Percentiles rank a stretch among this genome's conserved stretches.
Conservation (phyloP, 78 protist species). For the Guillardia theta region DNA sequence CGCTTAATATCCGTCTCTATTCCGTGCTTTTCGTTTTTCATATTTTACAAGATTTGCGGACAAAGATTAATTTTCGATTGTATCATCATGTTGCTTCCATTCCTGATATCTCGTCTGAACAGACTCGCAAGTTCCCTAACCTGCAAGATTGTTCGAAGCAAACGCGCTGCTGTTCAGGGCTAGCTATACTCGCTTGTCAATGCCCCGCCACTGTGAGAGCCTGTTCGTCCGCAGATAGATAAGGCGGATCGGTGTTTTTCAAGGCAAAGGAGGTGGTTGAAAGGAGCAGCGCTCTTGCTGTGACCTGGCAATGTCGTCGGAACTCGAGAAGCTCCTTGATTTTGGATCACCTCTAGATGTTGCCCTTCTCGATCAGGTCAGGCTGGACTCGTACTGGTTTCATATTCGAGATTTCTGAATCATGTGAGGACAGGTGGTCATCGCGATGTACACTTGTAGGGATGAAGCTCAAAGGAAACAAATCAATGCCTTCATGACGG, state of each 20-base stretch:
- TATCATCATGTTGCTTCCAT: background rate
- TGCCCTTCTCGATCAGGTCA: background rate
- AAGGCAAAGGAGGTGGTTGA: background rate
- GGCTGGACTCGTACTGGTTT: background rate
- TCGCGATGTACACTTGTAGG: background rate
- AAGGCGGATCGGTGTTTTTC: background rate
- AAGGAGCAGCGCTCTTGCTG: background rate
- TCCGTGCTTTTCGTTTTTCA: too few relatives aligned
- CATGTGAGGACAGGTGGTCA: conserved; percentile 5
- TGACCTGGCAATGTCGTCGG: background rate
- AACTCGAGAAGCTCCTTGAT: background rate
- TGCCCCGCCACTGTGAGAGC: background rate
- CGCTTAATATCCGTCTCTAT: too few relatives aligned
- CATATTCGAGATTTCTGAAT: background rate
- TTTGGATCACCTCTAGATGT: background rate
- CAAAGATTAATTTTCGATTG: too few relatives aligned
- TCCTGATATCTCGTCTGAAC: background rate
- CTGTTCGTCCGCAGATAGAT: background rate
- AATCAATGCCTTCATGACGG: background rate
- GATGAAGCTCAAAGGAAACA: background rate
- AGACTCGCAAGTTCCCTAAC: too few relatives aligned
- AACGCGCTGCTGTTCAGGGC: too few relatives aligned
- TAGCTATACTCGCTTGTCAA: too few relatives aligned
- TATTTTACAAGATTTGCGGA: too few relatives aligned
- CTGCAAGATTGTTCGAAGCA: too few relatives aligned